Evolutionary conservation across 2,329 filamentous ascomycete genomes (phyloP).

Genomic region (Diaporthe ilicicola): DNA sequence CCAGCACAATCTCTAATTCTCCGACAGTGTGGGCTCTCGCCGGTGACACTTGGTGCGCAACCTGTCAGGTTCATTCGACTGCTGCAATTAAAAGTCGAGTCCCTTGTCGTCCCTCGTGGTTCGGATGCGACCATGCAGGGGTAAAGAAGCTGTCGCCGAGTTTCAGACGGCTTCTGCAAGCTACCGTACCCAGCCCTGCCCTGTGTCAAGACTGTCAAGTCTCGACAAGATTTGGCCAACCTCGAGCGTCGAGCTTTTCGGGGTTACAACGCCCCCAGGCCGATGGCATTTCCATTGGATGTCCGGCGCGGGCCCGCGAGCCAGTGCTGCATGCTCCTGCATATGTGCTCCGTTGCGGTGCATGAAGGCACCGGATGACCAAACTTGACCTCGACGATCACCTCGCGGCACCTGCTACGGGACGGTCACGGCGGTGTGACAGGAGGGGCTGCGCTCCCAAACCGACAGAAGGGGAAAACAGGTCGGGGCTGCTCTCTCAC

Average conservation of each 20-base stretch:
- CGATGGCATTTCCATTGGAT: conserved; percentile 29
- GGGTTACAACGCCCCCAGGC: conserved; percentile 20
- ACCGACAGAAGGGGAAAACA: background rate
- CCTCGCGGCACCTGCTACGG: background rate
- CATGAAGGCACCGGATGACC: conserved; percentile 26
- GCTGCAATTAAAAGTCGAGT: conserved; percentile 4
- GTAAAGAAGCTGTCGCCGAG: conserved; percentile 11
- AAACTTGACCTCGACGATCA: conserved; percentile 11
- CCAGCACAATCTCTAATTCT: conserved; percentile 20
- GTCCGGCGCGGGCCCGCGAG: conserved; percentile 3
- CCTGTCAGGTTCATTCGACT: conserved; percentile 7
- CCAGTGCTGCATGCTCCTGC: conserved; percentile 30
- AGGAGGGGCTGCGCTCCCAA: background rate
- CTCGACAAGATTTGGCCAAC: background rate
- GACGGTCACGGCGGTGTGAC: conserved; percentile 2
- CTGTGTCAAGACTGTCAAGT: background rate
- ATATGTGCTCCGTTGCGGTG: conserved; percentile 30
- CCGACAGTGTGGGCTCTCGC: conserved; percentile 16
- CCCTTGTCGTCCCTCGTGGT: conserved; percentile 26
- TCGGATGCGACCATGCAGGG: conserved; percentile 31
- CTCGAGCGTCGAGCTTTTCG: background rate
- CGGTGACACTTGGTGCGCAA: background rate
- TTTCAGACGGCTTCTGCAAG: conserved; percentile 24
- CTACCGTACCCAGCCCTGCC: conserved; percentile 1
- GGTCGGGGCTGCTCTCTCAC: background rate